Evolutionary conservation across 768 basidiomycete species (phyloP).

Genomic region (Amanita brunnescens): DNA sequence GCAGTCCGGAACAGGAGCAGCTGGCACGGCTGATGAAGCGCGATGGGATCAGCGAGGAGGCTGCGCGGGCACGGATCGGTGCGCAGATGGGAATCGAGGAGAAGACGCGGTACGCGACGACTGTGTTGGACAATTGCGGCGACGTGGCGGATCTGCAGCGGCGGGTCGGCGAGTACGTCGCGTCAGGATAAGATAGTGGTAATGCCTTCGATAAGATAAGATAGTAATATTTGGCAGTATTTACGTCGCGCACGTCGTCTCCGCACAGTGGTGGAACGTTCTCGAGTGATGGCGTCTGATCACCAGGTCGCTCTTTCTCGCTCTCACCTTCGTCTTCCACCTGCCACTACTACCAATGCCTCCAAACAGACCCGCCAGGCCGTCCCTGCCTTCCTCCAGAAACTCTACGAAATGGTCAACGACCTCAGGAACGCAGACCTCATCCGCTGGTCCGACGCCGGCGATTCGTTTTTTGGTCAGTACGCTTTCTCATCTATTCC

Average conservation of each 20-base stretch:
- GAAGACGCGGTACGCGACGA: slow-evolving; percentile 80
- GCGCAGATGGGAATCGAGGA: slow-evolving; percentile 74
- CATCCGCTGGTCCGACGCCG: slow-evolving; percentile 86
- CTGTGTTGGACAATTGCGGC: slow-evolving; percentile 86
- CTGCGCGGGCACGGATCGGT: slow-evolving; percentile 65
- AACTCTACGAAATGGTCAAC: slow-evolving; percentile 91
- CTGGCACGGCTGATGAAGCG: slow-evolving; percentile 74
- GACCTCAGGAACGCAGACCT: slow-evolving; percentile 75
- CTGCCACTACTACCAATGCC: slow-evolving; percentile 19
- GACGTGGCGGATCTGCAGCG: slow-evolving; percentile 53
- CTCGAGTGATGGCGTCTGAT: slow-evolving; percentile 35
- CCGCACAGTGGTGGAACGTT: neutral
- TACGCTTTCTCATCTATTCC: neutral
- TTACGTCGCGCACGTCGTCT: neutral
- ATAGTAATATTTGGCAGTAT: neutral
- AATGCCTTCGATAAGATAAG: slow-evolving; percentile 6
- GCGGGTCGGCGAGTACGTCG: slow-evolving; percentile 31
- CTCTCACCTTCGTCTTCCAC: slow-evolving; percentile 13
- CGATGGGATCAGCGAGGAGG: slow-evolving; percentile 54
- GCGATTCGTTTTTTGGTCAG: slow-evolving; percentile 88
- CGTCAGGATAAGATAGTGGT: neutral
- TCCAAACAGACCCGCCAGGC: slow-evolving; percentile 29
- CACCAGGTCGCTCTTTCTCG: slow-evolving; percentile 47
- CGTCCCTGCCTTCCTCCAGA: slow-evolving; percentile 82
- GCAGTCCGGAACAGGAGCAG: slow-evolving; percentile 76